Percentiles rank a stretch among this genome's conserved stretches.
phyloP scores from a whole-genome alignment of 495 filamentous ascomycete species.

The Aspergillus sclerotiicarbonarius region DNA sequence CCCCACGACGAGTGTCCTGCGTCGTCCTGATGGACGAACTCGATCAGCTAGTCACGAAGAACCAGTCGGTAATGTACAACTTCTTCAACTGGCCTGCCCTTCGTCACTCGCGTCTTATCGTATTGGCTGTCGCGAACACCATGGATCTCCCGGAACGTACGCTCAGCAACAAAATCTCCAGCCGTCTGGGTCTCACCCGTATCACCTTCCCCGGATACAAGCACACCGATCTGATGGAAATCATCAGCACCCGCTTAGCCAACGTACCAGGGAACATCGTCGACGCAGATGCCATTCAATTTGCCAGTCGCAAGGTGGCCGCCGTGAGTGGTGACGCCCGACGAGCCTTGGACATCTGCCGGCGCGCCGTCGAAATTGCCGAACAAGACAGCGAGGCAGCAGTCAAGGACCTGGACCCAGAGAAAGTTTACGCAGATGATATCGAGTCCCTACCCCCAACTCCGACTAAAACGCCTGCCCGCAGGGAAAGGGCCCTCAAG shows the following conservation, averaged over 20 bases:
- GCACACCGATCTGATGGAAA: conserved; percentile 96
- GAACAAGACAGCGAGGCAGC: conserved; percentile 62
- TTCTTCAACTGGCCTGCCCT: conserved; percentile 99
- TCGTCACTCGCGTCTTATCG: conserved; percentile 86
- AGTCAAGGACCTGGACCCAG: conserved; percentile 18
- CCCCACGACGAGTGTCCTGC: conserved; percentile 86
- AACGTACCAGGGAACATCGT: conserved; percentile 88
- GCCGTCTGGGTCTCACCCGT: conserved; percentile 80
- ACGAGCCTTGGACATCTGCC: conserved; percentile 90
- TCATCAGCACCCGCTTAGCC: conserved; percentile 84
- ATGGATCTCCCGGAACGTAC: conserved; percentile 99
- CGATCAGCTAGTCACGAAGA: conserved; percentile 95
- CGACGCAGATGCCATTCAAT: conserved; percentile 91
- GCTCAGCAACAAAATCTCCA: conserved; percentile 95
- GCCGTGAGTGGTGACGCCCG: conserved; percentile 94
- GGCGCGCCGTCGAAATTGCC: conserved; percentile 92
- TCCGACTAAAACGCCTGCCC: conserved; percentile 44
- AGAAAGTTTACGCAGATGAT: conserved; percentile 25
- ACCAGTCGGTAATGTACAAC: conserved; percentile 99
- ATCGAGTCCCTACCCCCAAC: conserved; percentile 41
- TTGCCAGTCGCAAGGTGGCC: conserved; percentile 93
- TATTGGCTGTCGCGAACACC: conserved; percentile 96
- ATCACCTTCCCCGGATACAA: conserved; percentile 98
- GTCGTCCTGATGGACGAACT: conserved; percentile 99
- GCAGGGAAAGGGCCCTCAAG: conserved; percentile 28